A percentile compares a stretch with the other conserved stretches of the same genome.
These are phyloP conservation scores for Suhomyces sp. DNA, from an alignment of 805 yeast species.

Conservation along the genomic window DNA sequence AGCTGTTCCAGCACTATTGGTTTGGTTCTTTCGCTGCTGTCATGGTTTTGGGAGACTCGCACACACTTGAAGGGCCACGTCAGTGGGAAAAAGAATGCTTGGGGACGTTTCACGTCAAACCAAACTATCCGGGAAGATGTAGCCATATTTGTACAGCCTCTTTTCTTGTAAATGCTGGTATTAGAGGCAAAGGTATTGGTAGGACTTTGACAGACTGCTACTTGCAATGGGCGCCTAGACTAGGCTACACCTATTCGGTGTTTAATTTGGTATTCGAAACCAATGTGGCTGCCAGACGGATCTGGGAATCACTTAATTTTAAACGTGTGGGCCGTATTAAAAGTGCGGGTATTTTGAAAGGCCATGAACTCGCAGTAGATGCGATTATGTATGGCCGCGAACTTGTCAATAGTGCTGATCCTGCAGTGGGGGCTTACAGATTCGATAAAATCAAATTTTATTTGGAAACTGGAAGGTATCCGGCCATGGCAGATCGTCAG, in stretches of 20 bases:
- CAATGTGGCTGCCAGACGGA: slow-evolving; percentile 75
- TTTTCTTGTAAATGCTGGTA: slow-evolving; percentile 88
- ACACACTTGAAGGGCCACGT: slow-evolving; percentile 45
- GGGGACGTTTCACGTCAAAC: slow-evolving; percentile 81
- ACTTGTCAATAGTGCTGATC: slow-evolving; percentile 54
- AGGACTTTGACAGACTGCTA: slow-evolving; percentile 78
- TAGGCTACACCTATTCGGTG: slow-evolving; percentile 82
- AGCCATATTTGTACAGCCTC: slow-evolving; percentile 91
- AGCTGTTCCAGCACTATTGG: slow-evolving; percentile 83
- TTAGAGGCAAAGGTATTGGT: slow-evolving; percentile 90
- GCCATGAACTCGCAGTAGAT: slow-evolving; percentile 81
- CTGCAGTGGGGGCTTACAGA: slow-evolving; percentile 51
- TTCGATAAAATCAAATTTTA: slow-evolving; percentile 78
- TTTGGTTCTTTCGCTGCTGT: slow-evolving; percentile 79
- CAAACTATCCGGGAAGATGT: slow-evolving; percentile 90
- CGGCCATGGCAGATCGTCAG: slow-evolving; percentile 73
- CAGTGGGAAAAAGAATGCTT: slow-evolving; percentile 93
- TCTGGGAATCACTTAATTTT: slow-evolving; percentile 75
- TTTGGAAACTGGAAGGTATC: slow-evolving; percentile 81
- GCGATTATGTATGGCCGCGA: slow-evolving; percentile 83
- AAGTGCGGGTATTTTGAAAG: slow-evolving; percentile 86
- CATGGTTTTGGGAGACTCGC: slow-evolving; percentile 72
- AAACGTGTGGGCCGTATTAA: slow-evolving; percentile 75
- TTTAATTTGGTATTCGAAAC: slow-evolving; percentile 88
- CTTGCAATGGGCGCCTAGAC: slow-evolving; percentile 84